Base-by-base conservation (phyloP, 1,284 basidiomycete species). In the Stygiomarasmius scandens region DNA sequence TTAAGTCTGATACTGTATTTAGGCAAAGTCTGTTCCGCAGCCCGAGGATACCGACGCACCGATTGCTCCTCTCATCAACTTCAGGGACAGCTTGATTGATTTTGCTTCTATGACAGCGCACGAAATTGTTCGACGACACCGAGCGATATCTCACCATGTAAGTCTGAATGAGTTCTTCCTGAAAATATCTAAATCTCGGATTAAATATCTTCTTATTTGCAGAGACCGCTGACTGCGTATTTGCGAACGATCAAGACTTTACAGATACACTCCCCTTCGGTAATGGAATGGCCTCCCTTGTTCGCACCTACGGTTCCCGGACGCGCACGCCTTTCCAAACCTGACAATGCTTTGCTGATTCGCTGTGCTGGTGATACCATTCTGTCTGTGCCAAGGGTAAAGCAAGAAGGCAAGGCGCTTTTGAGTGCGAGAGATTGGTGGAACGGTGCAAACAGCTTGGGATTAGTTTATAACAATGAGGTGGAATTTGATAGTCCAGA, bases 111-210 rank as follows among this genome's bases (percentile, higher is more conserved):
- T 85, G 75, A 77, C 82, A 1, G 88, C 90, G 0, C 66, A 71
- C 6, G 69, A 74, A n/a, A 78, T 94, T 16, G 74, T 80, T 1
- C 73, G 83, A 34, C 74, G 84, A 6, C 80, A 89, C 66, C 78
- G 86, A n/a, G 93, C 84, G 0, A 83, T 95, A 44, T 79, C 80
- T 11, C 90, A 94, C 64, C 90, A 93, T 71, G 88, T 89, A 58
- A 34, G 43, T 16, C 43, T 27, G 36, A 14, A n/a, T n/a, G 10
- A 44, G n/a, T 45, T 38, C 36, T 29, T 22, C 41, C 14, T n/a
- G n/a, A n/a, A n/a, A n/a, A n/a, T n/a, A 62, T 14, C 65, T 52
- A 23, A 22, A 22, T 11, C 19, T 16, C 24, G 22, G 12, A 32
- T 36, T 19, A 54, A 49, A 27, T 56, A 46, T 55, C 43, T 60